Conservation (phyloP, 768 basidiomycete genomes). For the Tylopilus vinaceipallidus region DNA sequence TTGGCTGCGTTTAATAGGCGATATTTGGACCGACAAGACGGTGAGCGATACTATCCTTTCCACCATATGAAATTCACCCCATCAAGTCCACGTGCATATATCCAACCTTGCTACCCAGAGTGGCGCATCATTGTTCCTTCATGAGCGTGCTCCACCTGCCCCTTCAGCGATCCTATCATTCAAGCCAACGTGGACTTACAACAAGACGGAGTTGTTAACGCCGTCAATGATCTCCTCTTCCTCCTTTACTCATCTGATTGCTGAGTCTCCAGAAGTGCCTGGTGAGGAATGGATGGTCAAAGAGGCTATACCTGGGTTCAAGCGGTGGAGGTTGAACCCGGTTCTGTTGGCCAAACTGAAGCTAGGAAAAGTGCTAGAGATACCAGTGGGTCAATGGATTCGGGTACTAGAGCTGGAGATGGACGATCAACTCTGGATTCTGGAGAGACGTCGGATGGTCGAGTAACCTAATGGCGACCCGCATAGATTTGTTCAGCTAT, state of each 20-base stretch:
- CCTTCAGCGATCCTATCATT: slow-evolving; percentile 10
- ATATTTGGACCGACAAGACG: slow-evolving; percentile 34
- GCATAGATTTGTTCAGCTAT: too few relatives aligned
- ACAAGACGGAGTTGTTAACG: slow-evolving; percentile 74
- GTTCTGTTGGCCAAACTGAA: slow-evolving; percentile 17
- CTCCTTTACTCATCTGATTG: slow-evolving; percentile 62
- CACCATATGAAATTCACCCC: not conserved
- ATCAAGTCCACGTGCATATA: slow-evolving; percentile 66
- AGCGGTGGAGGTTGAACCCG: slow-evolving; percentile 33
- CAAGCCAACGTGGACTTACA: slow-evolving; percentile 57
- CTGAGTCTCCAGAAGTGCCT: slow-evolving; percentile 39
- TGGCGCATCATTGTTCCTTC: slow-evolving; percentile 86
- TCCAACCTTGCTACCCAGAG: slow-evolving; percentile 86
- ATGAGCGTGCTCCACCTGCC: slow-evolving; percentile 58
- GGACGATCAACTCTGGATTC: slow-evolving; percentile 47
- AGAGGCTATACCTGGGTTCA: slow-evolving; percentile 46
- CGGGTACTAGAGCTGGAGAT: slow-evolving; percentile 37
- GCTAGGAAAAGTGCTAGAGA: slow-evolving; percentile 20
- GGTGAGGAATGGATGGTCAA: slow-evolving; percentile 42
- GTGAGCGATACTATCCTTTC: slow-evolving; percentile 20
- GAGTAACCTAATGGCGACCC: not conserved
- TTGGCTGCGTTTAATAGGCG: slow-evolving; percentile 58
- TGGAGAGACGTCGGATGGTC: slow-evolving; percentile 33
- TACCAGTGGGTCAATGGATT: slow-evolving; percentile 23
- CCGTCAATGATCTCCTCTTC: slow-evolving; percentile 39